Evolutionary conservation across 768 basidiomycete species (phyloP).

Genomic region (Bullera alba): DNA sequence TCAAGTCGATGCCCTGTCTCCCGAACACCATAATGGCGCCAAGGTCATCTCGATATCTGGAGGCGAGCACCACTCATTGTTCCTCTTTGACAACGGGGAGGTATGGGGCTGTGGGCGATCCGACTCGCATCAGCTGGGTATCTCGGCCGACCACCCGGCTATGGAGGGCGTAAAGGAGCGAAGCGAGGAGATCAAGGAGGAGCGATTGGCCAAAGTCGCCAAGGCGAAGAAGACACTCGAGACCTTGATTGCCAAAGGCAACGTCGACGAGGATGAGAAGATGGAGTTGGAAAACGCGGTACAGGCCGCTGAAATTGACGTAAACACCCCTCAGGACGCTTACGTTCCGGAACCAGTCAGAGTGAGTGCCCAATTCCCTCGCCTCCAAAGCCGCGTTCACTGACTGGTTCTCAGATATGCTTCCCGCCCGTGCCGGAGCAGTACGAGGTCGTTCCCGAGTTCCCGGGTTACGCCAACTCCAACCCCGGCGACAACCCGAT

Average conservation of each 20-base stretch:
- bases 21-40: slow-evolving; percentile 43
- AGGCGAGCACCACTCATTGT: slow-evolving; percentile 80
- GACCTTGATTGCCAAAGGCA: slow-evolving; percentile 8
- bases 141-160: slow-evolving; percentile 49
- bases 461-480: slow-evolving; percentile 37
- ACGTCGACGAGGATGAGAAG: slow-evolving; percentile 15
- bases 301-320: slow-evolving; percentile 27
- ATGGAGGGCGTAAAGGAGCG: slow-evolving; percentile 29
- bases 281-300: slow-evolving; percentile 27
- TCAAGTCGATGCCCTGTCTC: slow-evolving; percentile 41
- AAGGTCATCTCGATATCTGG: slow-evolving; percentile 56
- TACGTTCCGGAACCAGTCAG: slow-evolving; percentile 43
- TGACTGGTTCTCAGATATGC: slow-evolving; percentile 27
- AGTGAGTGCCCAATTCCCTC: slow-evolving; percentile 18
- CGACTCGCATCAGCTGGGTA: slow-evolving; percentile 75
- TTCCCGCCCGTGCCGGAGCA: slow-evolving; percentile 48
- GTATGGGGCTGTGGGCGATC: slow-evolving; percentile 82
- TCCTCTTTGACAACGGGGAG: slow-evolving; percentile 72
- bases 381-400: not conserved
- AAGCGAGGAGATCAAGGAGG: slow-evolving; percentile 32
- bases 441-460: slow-evolving; percentile 42
- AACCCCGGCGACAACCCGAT: slow-evolving; percentile 40
- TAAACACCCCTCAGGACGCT: slow-evolving; percentile 39
- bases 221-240: slow-evolving; percentile 20
- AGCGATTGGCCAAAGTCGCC: slow-evolving; percentile 22